Base-by-base conservation (phyloP, 257 asterid genomes). In the Handroanthus guayacan region DNA sequence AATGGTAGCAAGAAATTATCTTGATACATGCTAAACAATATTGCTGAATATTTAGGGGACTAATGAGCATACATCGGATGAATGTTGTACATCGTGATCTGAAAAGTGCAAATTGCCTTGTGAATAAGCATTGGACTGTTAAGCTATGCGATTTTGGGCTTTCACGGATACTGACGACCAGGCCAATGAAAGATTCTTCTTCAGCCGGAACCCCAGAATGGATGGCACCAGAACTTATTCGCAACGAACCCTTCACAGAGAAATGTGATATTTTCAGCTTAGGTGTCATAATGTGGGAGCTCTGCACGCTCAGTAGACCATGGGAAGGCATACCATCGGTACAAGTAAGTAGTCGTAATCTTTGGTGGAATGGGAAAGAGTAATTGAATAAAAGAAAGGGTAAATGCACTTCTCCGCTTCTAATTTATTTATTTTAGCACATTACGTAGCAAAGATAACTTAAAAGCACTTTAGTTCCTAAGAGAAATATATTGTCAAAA, bases 161-260 rank as follows among this genome's bases (percentile, higher is more conserved):
- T 55, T 91, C 97, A 0, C 85, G 97, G 66, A 71, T 80, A 62
- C 84, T 94, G 75, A 82, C 83, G 60, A 77, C 87, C 51, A 61
- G 83, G 31, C 90, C 92, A 3, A 70, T 90, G 82, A 85, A 69
- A 56, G 97, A 89, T 72, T 80, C 89, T 77, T 87, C 91, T 51
- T 85, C 98, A 10, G 97, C 98, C 6, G 98, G 98, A 62, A 94
- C 98, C 56, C 97, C 97, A 17, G 97, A 94, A 67, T 94, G 97
- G 98, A 94, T 94, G 98, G 97, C 97, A 18, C 98, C 98, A 3
- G 98, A 93, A 76, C 96, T 93, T 34, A 91, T 93, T 60, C 96
- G 93, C 69, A 89, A 91, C 10, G 96, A 91, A 81, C 95, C 98
- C 78, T 93, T 93, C 91, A 93, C 95, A 0, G 96, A 93, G 75